These are phyloP conservation scores for Piromyces sp. DNA, from an alignment of 192 early-diverging fungal genomes.

Conservation along the genomic window DNA sequence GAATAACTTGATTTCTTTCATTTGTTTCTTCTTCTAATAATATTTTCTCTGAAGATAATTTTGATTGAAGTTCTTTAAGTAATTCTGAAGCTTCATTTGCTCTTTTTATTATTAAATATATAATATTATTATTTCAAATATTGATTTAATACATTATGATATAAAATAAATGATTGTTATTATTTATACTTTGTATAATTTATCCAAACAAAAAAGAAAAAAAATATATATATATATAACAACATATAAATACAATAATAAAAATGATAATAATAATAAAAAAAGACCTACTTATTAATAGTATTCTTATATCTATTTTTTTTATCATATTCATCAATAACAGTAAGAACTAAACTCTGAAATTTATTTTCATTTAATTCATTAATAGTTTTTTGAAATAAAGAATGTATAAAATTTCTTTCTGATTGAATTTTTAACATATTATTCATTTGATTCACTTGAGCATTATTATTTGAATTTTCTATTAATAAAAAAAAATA, in stretches of 20 bases:
- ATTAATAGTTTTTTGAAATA: constrained; percentile 19
- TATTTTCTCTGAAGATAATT: constrained; percentile 26
- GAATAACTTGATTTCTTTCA: constrained; percentile 40
- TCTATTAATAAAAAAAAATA: constrained; percentile 4
- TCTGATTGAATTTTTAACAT: constrained; percentile 32
- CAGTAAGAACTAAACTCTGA: constrained; percentile 21
- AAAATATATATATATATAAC: too few species aligned
- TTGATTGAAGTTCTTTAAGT: constrained; percentile 27
- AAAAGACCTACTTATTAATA: constrained; percentile 26
- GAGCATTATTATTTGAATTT: background rate
- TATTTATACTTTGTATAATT: too few species aligned
- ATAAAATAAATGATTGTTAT: too few species aligned
- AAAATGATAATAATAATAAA: too few species aligned
- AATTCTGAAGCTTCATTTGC: constrained; percentile 28
- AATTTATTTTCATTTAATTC: constrained; percentile 29
- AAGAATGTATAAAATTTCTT: constrained; percentile 19
- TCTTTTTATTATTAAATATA: constrained; percentile 1
- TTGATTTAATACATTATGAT: too few species aligned
- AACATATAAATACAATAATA: too few species aligned
- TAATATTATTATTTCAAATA: too few species aligned
- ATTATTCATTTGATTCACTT: constrained; percentile 15
- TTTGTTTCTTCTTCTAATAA: constrained; percentile 32
- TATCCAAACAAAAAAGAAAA: too few species aligned
- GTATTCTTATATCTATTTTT: constrained; percentile 37
- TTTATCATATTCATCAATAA: constrained; percentile 36